Evolutionary conservation across 345 rosid genomes (phyloP).

Genomic region (Carallia brachiata): DNA sequence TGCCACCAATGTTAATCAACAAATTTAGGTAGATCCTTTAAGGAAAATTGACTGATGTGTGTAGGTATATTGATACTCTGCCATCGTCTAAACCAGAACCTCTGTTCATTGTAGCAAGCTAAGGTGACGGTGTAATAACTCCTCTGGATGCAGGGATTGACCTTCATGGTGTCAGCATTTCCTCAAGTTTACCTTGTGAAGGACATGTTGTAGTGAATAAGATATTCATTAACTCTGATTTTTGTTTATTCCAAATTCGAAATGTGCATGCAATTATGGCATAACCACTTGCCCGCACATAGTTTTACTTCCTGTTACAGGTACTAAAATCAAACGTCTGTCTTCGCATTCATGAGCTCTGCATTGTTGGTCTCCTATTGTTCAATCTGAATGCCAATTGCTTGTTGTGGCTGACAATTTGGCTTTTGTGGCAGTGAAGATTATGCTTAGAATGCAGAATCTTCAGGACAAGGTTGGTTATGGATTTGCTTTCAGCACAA

Average conservation of each 20-base stretch:
- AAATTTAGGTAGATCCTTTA: too few relatives aligned
- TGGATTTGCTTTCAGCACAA: not conserved
- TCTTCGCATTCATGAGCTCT: not conserved
- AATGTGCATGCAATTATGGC: too few relatives aligned
- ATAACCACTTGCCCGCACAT: not conserved
- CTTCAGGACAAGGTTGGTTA: conserved; percentile 13
- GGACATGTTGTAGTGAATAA: too few relatives aligned
- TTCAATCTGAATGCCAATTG: not conserved
- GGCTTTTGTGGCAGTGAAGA: not conserved
- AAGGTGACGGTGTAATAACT: too few relatives aligned
- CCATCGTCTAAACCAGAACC: too few relatives aligned
- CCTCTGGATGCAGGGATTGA: too few relatives aligned
- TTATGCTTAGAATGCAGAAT: not conserved
- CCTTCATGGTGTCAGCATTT: too few relatives aligned
- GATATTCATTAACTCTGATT: not conserved
- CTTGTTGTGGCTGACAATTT: not conserved
- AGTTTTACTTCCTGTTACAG: conserved; percentile 1
- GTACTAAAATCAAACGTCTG: not conserved
- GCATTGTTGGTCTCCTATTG: not conserved
- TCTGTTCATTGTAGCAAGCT: too few relatives aligned
- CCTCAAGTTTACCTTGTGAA: too few relatives aligned
- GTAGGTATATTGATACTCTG: too few relatives aligned
- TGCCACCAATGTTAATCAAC: too few relatives aligned
- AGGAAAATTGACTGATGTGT: too few relatives aligned
- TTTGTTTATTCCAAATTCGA: not conserved